These are phyloP conservation scores for Vitis hybrid DNA, from an alignment of 177 flowering plant genomes.

Conservation along the genomic window DNA sequence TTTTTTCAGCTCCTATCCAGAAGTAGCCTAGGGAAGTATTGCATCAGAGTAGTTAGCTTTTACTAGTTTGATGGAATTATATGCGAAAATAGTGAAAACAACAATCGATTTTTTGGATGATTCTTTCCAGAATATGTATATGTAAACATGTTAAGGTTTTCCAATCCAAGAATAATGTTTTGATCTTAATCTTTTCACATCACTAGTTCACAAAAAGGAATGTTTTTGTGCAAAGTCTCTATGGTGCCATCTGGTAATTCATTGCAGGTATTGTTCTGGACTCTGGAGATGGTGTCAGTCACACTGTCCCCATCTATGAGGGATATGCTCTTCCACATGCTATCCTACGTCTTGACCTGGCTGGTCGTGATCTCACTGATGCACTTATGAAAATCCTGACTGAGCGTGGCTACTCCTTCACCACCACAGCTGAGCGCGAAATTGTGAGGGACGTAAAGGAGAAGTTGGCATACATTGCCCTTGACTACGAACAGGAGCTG, in stretches of 20 bases:
- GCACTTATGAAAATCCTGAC: conserved; percentile 44
- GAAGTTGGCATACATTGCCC: conserved; percentile 49
- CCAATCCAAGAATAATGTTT: no score
- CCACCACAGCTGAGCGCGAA: conserved; percentile 48
- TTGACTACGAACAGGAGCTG: conserved; percentile 46
- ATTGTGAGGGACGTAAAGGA: conserved; percentile 49
- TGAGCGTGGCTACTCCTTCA: conserved; percentile 47
- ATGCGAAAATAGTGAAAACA: no score
- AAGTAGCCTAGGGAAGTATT: no score
- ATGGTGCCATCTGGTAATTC: not conserved
- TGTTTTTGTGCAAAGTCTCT: not conserved
- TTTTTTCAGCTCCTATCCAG: no score
- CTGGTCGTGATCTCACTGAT: conserved; percentile 52
- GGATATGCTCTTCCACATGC: conserved; percentile 53
- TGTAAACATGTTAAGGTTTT: no score
- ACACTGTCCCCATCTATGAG: conserved; percentile 48
- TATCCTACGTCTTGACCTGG: conserved; percentile 52
- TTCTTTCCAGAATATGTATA: no score
- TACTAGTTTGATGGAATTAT: no score
- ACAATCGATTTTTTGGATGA: no score
- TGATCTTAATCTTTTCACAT: no score
- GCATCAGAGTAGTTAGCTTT: no score
- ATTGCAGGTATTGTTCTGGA: conserved; percentile 45
- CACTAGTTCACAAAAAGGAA: no score
- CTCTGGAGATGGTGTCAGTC: conserved; percentile 55